phyloP scores from a whole-genome alignment of 2,329 filamentous ascomycete species.

The Diaporthe eres region DNA sequence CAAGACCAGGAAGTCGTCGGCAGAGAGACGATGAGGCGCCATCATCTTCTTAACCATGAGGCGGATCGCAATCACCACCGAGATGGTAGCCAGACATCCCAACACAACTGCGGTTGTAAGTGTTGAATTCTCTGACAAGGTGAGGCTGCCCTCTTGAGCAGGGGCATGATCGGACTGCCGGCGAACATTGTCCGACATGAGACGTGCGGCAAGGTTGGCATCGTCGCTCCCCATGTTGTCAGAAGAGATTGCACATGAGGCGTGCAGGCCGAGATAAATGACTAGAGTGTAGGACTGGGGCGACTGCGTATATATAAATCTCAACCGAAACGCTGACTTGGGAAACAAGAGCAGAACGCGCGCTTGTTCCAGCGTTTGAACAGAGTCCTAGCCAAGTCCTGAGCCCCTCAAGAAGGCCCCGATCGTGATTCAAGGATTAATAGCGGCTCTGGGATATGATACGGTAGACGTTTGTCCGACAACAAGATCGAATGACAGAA shows the following conservation, averaged over 20 bases:
- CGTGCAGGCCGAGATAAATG: background rate
- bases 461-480: background rate
- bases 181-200: background rate
- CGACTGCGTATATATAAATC: background rate
- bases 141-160: conserved; percentile 18
- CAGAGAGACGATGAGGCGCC: conserved; percentile 26
- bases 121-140: background rate
- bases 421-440: conserved; percentile 27
- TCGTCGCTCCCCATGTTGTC: background rate
- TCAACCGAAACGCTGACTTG: background rate
- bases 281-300: background rate
- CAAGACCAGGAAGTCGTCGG: conserved; percentile 29
- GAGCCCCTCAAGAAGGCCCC: background rate
- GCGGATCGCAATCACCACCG: conserved; percentile 29
- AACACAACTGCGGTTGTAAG: conserved; percentile 30
- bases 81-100: conserved; percentile 24
- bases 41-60: conserved; percentile 36
- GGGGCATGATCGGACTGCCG: background rate
- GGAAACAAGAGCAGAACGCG: background rate
- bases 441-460: background rate
- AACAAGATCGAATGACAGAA: conserved; percentile 20
- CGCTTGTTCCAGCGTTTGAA: background rate
- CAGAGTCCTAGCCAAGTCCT: background rate
- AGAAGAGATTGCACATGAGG: background rate
- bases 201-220: background rate